A percentile compares a stretch with the other conserved stretches of the same genome.
phyloP scores from a whole-genome alignment of 192 early-diverging fungal species.

The Gonapodya prolifera region DNA sequence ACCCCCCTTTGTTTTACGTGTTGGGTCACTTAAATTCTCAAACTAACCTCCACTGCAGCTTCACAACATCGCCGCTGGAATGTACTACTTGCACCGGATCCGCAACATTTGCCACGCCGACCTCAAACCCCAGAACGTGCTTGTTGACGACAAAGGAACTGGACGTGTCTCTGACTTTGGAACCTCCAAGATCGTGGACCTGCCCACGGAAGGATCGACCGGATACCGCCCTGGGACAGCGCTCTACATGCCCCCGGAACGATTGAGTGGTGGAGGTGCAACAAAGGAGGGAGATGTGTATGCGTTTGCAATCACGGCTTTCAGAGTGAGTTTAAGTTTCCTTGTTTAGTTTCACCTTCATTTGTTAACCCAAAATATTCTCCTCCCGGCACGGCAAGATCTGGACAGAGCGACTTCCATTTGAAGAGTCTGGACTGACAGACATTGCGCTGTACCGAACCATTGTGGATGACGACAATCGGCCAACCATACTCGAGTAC shows the following conservation, averaged over 20 bases:
- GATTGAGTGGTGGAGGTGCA: background rate
- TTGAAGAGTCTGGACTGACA: background rate
- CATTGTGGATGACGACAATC: background rate
- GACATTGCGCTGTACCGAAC: background rate
- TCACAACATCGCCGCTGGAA: background rate
- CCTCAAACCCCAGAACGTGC: slow-evolving; percentile 1
- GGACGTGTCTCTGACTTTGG: background rate
- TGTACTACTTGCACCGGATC: background rate
- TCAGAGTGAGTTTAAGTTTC: background rate
- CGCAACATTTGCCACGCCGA: background rate
- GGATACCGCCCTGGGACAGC: background rate
- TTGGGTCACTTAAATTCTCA: background rate
- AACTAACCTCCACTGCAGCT: background rate
- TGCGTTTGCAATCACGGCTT: slow-evolving; percentile 2
- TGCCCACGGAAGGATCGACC: background rate
- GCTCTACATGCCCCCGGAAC: slow-evolving; percentile 2
- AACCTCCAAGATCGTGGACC: background rate
- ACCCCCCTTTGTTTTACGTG: background rate
- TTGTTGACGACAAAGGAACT: slow-evolving; percentile 2
- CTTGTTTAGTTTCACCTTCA: background rate
- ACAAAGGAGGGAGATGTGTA: slow-evolving; percentile 2
- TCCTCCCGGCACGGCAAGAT: background rate
- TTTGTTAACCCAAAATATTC: background rate
- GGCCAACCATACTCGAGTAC: background rate
- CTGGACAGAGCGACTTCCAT: background rate